phyloP scores from a whole-genome alignment of 768 basidiomycete genomes.

The Psilocybe sp. region DNA sequence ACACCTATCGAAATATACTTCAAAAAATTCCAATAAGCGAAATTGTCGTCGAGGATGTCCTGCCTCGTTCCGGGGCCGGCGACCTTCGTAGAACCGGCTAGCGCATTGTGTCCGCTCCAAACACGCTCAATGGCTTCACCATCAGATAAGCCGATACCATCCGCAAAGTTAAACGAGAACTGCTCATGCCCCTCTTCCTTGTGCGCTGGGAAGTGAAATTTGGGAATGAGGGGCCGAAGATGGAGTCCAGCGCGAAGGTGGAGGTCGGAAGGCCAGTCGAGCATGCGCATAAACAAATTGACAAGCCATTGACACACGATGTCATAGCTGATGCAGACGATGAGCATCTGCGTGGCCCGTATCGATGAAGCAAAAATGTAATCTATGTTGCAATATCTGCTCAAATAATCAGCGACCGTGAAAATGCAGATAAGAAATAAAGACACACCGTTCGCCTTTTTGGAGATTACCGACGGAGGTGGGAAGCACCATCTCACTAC shows the following conservation, averaged over 20 bases:
- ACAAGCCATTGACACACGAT: constrained; percentile 27
- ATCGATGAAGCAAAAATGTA: constrained; percentile 9
- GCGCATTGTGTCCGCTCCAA: constrained; percentile 27
- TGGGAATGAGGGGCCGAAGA: constrained; percentile 20
- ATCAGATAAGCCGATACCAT: constrained; percentile 21
- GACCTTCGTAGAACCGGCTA: constrained; percentile 25
- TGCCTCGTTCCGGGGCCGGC: constrained; percentile 24
- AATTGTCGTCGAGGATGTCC: too few species aligned
- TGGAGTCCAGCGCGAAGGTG: not conserved
- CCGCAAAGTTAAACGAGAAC: constrained; percentile 24
- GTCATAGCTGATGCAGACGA: constrained; percentile 22
- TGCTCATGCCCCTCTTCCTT: constrained; percentile 13
- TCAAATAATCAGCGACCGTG: not conserved
- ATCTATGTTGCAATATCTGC: constrained; percentile 16
- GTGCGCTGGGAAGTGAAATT: constrained; percentile 28
- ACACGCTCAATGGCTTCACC: constrained; percentile 24
- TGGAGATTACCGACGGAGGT: constrained; percentile 28
- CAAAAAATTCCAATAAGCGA: constrained; percentile 25
- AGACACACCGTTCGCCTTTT: constrained; percentile 27
- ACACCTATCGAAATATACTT: constrained; percentile 13
- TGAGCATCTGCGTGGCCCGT: not conserved
- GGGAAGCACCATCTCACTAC: constrained; percentile 16
- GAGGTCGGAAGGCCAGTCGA: not conserved
- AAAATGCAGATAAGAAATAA: too few species aligned
- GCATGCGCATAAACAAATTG: constrained; percentile 18